These are phyloP conservation scores for Zea luxurians DNA, from an alignment of 176 grass and related monocot genomes.

Conservation along the genomic window DNA sequence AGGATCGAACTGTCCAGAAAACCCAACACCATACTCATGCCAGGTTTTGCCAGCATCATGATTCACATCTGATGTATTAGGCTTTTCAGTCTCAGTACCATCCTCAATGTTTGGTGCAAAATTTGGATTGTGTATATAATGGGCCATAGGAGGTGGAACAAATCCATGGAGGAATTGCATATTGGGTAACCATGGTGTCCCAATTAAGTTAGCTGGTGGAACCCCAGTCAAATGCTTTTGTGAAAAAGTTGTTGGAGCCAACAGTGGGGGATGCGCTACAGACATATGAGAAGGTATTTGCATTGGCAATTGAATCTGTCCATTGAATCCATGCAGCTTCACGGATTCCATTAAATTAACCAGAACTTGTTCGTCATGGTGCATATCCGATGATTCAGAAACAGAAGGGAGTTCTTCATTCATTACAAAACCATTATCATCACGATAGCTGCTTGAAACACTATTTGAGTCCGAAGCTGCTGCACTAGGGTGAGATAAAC, in stretches of 20 bases:
- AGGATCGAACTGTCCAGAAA: conserved; percentile 46
- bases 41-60: conserved; percentile 42
- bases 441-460: conserved; percentile 65
- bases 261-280: conserved; percentile 45
- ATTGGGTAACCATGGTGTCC: conserved; percentile 52
- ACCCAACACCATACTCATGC: conserved; percentile 51
- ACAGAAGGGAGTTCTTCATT: conserved; percentile 75
- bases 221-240: conserved; percentile 61
- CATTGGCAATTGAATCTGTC: conserved; percentile 61
- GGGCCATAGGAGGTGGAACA: conserved; percentile 47
- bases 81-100: conserved; percentile 42
- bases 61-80: conserved; percentile 42
- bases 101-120: conserved; percentile 52
- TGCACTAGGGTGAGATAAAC: conserved; percentile 52
- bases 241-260: conserved; percentile 51
- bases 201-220: conserved; percentile 59
- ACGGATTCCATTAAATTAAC: conserved; percentile 80
- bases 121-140: conserved; percentile 51
- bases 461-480: conserved; percentile 68
- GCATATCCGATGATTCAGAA: conserved; percentile 62
- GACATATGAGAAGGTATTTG: conserved; percentile 58
- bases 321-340: conserved; percentile 74
- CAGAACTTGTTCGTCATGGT: conserved; percentile 69
- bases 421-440: conserved; percentile 58
- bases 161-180: conserved; percentile 65